These are phyloP conservation scores for Dendrobium nobile DNA, from an alignment of 106 monocot genomes.

Conservation along the genomic window DNA sequence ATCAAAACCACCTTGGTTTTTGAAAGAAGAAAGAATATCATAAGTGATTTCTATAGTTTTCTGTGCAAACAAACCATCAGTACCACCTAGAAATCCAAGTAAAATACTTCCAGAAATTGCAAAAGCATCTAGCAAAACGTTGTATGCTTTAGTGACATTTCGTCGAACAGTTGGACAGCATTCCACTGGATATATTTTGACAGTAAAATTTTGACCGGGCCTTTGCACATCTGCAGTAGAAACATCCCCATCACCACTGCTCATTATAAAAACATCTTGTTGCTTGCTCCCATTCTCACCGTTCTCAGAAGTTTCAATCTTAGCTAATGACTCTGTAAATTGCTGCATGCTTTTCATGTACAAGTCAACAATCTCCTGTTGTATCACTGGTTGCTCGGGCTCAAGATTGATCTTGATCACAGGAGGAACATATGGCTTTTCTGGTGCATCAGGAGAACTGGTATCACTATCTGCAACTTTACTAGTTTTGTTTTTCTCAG, in stretches of 20 bases:
- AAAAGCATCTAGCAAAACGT: no score
- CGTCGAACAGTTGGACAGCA: no score
- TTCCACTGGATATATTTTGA: no score
- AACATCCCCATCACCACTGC: no score
- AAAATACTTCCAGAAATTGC: no score
- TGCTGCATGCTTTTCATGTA: conserved; percentile 95
- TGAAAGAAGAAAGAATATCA: conserved; percentile 62
- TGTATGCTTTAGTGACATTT: no score
- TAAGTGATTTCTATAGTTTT: conserved; percentile 83
- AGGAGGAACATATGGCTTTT: conserved; percentile 21
- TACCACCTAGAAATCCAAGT: conserved; percentile 24
- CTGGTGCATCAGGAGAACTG: conserved; percentile 9
- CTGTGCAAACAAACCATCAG: conserved; percentile 84
- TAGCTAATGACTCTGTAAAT: conserved; percentile 74
- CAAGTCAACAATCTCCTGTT: conserved; percentile 84
- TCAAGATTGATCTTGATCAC: conserved; percentile 45
- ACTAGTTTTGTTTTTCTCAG: not conserved
- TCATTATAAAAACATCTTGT: no score
- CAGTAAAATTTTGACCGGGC: no score
- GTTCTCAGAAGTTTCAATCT: conserved; percentile 58
- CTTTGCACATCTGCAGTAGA: no score
- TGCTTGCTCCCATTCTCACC: no score
- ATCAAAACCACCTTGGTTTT: conserved; percentile 96
- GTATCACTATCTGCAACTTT: conserved; percentile 23
- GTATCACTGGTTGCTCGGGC: conserved; percentile 44